Evolutionary conservation across 2,329 filamentous ascomycete genomes (phyloP), one percentile per base, ranked within the genome.

Genomic region (Aotearoamyces nothofagi): DNA sequence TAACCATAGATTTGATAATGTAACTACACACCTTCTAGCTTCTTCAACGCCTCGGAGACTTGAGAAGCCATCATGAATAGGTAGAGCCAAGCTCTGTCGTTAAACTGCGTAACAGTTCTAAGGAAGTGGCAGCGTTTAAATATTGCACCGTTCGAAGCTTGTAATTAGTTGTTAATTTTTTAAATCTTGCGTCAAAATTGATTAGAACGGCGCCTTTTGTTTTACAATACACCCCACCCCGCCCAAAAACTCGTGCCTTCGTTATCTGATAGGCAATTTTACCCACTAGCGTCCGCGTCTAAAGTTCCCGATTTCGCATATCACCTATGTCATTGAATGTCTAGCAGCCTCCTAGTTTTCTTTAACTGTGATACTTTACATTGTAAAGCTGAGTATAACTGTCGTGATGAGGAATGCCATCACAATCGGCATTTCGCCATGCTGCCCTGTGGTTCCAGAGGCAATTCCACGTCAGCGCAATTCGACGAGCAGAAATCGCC

Each of bases 351-450:
- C 15, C 22, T 24, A 11, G 11, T 24, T 24, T 5, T 8, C 12
- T 5, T 24, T 24, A 13, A 11, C 11, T 7, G 9, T 24, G 6
- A 24, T 11, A 22, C 15, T 11, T 5, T 7, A 24, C 22, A 13
- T 24, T 24, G 22, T 5, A 24, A 7, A 12, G 9, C 15, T 24
- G 7, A 12, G 23, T 29, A 11, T 14, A 10, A 31, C 23, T 19
- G 17, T 53, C 57, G 59, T 55, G 55, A 72, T 73, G 69, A 70
- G 69, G 69, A 56, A 77, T 76, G 70, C 63, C 60, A 61, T 51
- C 60, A 53, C 61, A 57, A 43, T 43, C 44, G 39, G 38, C 32
- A 17, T 35, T 29, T 24, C 33, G 35, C 33, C 19, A 37, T 26
- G 29, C 35, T 24, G 23, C 19, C 27, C 19, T 29, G 37, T 39